Conservation (phyloP, 352 stramenopile genomes). For the Aphanomyces euteiches region DNA sequence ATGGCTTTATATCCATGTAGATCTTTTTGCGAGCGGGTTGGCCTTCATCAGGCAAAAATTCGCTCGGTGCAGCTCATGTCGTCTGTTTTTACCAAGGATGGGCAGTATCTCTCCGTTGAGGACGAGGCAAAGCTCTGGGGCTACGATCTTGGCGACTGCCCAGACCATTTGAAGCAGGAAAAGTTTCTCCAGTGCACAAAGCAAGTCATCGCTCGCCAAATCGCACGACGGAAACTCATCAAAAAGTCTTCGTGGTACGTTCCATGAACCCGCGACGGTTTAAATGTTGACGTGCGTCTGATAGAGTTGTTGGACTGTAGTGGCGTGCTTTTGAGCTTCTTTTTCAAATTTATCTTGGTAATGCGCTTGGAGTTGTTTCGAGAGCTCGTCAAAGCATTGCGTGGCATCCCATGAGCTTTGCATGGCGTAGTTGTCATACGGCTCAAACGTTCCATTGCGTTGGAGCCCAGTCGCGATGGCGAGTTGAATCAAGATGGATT, state of each 20-base stretch:
- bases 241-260: not conserved
- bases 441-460: too few relatives aligned
- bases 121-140: not conserved
- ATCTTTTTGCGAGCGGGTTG: not conserved
- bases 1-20: not conserved
- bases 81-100: not conserved
- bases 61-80: constrained; percentile 6
- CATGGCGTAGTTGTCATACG: too few relatives aligned
- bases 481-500: too few relatives aligned
- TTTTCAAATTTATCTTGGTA: too few relatives aligned
- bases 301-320: too few relatives aligned
- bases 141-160: constrained; percentile 5
- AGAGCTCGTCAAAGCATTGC: too few relatives aligned
- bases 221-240: not conserved
- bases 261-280: too few relatives aligned
- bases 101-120: not conserved
- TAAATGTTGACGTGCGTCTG: too few relatives aligned
- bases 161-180: constrained; percentile 6
- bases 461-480: too few relatives aligned
- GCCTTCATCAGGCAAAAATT: not conserved
- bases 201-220: not conserved
- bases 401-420: too few relatives aligned
- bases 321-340: too few relatives aligned
- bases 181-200: constrained; percentile 1
- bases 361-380: too few relatives aligned